Percentiles rank a stretch among this genome's conserved stretches.
Conservation (phyloP, 1,284 basidiomycete genomes). For the Moesziomyces sp. region DNA sequence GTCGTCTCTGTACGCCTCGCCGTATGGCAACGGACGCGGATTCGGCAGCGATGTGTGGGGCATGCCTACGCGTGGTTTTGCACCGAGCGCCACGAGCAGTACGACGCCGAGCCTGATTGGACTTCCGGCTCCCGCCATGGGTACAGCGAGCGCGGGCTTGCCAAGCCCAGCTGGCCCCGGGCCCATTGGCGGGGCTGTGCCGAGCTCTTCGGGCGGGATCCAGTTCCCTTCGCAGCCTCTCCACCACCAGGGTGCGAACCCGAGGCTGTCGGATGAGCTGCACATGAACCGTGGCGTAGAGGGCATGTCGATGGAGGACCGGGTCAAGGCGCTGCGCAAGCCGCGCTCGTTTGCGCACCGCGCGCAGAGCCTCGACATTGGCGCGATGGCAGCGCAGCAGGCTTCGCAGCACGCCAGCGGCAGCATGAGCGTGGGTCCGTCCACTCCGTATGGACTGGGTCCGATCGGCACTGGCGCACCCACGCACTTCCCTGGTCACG, state of each 20-base stretch:
- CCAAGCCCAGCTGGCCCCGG: slow-evolving; percentile 30
- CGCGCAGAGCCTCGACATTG: slow-evolving; percentile 61
- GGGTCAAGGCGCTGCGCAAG: slow-evolving; percentile 53
- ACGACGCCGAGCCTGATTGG: slow-evolving; percentile 37
- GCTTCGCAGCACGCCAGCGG: slow-evolving; percentile 35
- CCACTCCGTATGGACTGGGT: slow-evolving; percentile 46
- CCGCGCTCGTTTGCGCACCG: slow-evolving; percentile 60
- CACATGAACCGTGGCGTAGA: slow-evolving; percentile 43
- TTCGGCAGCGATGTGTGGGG: slow-evolving; percentile 65
- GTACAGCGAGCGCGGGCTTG: slow-evolving; percentile 19
- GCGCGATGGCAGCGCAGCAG: slow-evolving; percentile 55
- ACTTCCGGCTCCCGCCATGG: slow-evolving; percentile 33
- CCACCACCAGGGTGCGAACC: slow-evolving; percentile 35
- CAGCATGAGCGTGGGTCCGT: slow-evolving; percentile 38
- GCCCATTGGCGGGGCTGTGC: slow-evolving; percentile 14
- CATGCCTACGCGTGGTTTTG: slow-evolving; percentile 50
- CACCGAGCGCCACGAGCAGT: slow-evolving; percentile 38
- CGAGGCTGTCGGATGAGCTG: slow-evolving; percentile 51
- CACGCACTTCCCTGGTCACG: slow-evolving; percentile 39
- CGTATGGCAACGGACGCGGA: slow-evolving; percentile 52
- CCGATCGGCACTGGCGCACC: slow-evolving; percentile 45
- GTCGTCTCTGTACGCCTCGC: slow-evolving; percentile 62
- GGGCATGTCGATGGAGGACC: slow-evolving; percentile 54
- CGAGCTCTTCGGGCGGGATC: slow-evolving; percentile 25
- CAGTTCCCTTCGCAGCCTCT: slow-evolving; percentile 51